These are phyloP conservation scores for Ilex paraguariensis DNA, from an alignment of 305 asterid species.

Conservation along the genomic window DNA sequence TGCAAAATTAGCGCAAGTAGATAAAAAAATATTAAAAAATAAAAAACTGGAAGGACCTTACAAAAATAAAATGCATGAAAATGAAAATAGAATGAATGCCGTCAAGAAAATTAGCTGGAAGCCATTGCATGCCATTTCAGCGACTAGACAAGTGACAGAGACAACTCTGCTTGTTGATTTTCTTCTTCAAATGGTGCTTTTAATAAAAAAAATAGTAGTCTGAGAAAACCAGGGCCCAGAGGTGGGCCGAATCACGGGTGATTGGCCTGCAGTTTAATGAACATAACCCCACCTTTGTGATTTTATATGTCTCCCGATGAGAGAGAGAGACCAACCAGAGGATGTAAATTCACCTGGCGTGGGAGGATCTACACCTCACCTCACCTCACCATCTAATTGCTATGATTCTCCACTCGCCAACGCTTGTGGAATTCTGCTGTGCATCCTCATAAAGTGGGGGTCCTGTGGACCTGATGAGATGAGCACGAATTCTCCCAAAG, in stretches of 20 bases:
- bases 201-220: background rate
- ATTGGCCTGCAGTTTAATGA: slow-evolving; percentile 35
- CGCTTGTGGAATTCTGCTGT: background rate
- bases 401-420: slow-evolving; percentile 12
- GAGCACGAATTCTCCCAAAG: too few relatives aligned
- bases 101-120: background rate
- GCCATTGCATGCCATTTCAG: background rate
- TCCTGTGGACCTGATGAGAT: too few relatives aligned
- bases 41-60: too few relatives aligned
- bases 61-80: too few relatives aligned
- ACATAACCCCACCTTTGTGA: slow-evolving; percentile 1
- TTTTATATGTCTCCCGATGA: background rate
- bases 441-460: too few relatives aligned
- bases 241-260: slow-evolving; percentile 34
- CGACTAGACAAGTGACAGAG: background rate
- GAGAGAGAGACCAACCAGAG: slow-evolving; percentile 18
- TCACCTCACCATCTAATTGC: background rate
- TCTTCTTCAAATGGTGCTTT: too few relatives aligned
- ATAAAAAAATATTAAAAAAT: too few relatives aligned
- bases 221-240: slow-evolving; percentile 11
- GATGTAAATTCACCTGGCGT: slow-evolving; percentile 37
- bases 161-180: too few relatives aligned
- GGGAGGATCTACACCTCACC: slow-evolving; percentile 44
- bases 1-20: too few relatives aligned
- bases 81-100: too few relatives aligned